Conservation (phyloP, 192 early-diverging fungal genomes). For the Entomortierella chlamydospora region DNA sequence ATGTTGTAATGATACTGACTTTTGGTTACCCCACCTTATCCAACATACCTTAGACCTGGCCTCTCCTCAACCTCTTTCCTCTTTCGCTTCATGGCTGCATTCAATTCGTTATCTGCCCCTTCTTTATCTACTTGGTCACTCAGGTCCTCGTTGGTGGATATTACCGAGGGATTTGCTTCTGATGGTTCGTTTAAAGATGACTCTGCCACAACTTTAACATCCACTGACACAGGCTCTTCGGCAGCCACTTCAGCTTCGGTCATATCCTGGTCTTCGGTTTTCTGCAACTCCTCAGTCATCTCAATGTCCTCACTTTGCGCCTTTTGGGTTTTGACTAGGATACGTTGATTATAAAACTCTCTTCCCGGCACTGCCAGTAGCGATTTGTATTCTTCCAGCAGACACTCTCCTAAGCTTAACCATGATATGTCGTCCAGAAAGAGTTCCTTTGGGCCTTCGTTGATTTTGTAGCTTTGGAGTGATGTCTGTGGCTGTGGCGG, state of each 20-base stretch:
- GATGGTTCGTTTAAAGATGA: neutral
- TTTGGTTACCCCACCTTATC: neutral
- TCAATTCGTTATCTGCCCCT: conserved; percentile 15
- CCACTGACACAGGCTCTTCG: neutral
- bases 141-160: neutral
- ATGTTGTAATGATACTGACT: neutral
- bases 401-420: conserved; percentile 22
- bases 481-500: neutral
- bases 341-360: conserved; percentile 22
- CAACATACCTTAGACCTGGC: conserved; percentile 39
- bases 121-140: conserved; percentile 23
- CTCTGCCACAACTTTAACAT: conserved; percentile 4
- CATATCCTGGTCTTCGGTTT: neutral
- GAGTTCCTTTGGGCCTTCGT: conserved; percentile 6
- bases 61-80: conserved; percentile 47
- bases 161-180: neutral
- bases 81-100: conserved; percentile 38
- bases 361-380: neutral
- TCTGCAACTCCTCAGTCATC: conserved; percentile 4
- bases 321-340: conserved; percentile 15
- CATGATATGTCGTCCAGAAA: conserved; percentile 24
- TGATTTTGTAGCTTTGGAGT: neutral
- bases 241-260: neutral
- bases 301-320: conserved; percentile 16
- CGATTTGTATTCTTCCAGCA: conserved; percentile 38